These are phyloP conservation scores for Fusarium haematococcum DNA, from an alignment of 2,329 filamentous ascomycete species.

Conservation along the genomic window DNA sequence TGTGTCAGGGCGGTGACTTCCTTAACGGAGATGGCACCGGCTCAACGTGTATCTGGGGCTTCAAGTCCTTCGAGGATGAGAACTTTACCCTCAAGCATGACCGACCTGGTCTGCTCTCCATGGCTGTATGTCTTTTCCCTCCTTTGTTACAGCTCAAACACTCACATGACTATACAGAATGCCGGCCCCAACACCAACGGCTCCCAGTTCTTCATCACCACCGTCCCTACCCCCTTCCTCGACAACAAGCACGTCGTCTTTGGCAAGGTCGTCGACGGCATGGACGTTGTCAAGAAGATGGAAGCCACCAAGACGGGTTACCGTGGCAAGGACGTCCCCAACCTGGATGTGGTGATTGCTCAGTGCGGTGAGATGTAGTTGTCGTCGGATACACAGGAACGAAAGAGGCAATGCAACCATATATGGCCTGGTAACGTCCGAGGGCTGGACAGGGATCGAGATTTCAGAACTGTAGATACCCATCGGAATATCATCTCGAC, in stretches of 20 bases:
- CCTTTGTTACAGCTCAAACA: background rate
- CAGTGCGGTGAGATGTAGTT: conserved; percentile 95
- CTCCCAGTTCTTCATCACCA: conserved; percentile 97
- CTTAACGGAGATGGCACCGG: conserved; percentile 93
- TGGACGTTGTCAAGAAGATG: conserved; percentile 93
- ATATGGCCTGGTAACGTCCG: conserved; percentile 2
- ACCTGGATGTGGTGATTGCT: conserved; percentile 83
- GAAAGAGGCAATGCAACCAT: background rate
- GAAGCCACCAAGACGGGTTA: conserved; percentile 88
- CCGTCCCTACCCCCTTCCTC: conserved; percentile 85
- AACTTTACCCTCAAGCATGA: conserved; percentile 87
- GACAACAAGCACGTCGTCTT: conserved; percentile 97
- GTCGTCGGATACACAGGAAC: background rate
- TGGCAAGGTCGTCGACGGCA: conserved; percentile 87
- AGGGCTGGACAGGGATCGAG: conserved; percentile 10
- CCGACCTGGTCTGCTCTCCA: conserved; percentile 83
- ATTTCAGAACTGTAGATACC: conserved; percentile 35
- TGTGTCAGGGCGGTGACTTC: conserved; percentile 98
- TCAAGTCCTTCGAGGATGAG: conserved; percentile 87
- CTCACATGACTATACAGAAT: conserved; percentile 67
- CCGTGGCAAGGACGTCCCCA: conserved; percentile 80
- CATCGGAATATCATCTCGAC: conserved; percentile 25
- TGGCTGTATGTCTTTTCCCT: conserved; percentile 78
- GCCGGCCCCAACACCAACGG: conserved; percentile 93
- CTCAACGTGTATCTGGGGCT: conserved; percentile 88